Evolutionary conservation across 768 basidiomycete genomes (phyloP).

Genomic region (Termitomyces sp.): DNA sequence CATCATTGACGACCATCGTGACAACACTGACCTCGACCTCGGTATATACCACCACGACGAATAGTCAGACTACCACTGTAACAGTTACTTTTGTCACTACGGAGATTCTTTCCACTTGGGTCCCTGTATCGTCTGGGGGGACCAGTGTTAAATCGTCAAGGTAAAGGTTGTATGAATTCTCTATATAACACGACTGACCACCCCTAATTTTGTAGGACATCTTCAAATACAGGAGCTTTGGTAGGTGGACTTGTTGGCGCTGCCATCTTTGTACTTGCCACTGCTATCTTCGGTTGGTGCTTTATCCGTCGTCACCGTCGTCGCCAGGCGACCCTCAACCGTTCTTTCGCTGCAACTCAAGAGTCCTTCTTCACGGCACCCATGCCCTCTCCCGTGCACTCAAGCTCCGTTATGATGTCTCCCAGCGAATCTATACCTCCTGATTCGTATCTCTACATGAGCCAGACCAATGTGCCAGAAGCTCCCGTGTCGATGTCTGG

Average conservation of each 20-base stretch:
- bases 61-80: not conserved
- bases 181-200: not conserved
- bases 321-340: constrained; percentile 6
- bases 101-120: not conserved
- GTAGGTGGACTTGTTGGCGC: constrained; percentile 14
- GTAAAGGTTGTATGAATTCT: constrained; percentile 1
- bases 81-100: not conserved
- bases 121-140: not conserved
- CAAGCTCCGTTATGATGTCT: not conserved
- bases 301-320: constrained; percentile 13
- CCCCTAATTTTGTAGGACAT: not conserved
- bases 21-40: no score
- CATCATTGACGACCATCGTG: not conserved
- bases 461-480: not conserved
- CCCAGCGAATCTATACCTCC: not conserved
- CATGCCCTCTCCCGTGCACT: not conserved
- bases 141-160: not conserved
- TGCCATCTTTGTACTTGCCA: constrained; percentile 10
- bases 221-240: constrained; percentile 8
- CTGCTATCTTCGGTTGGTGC: constrained; percentile 8
- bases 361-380: constrained; percentile 6
- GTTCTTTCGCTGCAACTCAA: constrained; percentile 4
- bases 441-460: constrained; percentile 1
- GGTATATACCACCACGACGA: no score
- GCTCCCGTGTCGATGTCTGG: not conserved